Evolutionary conservation across 2,329 filamentous ascomycete genomes (phyloP).

Genomic region (Cadophora malorum): DNA sequence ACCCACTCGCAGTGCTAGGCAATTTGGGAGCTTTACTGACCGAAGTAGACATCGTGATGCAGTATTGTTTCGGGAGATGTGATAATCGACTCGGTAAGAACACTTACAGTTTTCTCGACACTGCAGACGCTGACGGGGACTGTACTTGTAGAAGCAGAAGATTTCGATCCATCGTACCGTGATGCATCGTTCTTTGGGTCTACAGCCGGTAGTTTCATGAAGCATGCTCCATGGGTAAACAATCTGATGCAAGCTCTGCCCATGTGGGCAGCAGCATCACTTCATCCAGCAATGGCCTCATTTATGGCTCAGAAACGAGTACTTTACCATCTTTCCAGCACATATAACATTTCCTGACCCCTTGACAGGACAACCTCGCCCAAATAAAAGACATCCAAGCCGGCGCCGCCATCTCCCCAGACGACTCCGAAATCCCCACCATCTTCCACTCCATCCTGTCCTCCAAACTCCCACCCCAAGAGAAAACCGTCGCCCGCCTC

Average conservation of each 20-base stretch:
- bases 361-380: constrained; percentile 48
- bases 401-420: constrained; percentile 13
- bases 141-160: constrained; percentile 28
- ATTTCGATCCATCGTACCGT: constrained; percentile 36
- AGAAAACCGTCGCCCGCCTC: constrained; percentile 46
- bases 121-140: background rate
- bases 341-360: background rate
- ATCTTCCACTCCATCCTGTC: constrained; percentile 41
- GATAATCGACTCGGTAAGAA: constrained; percentile 26
- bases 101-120: background rate
- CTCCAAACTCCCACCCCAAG: constrained; percentile 44
- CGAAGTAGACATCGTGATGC: constrained; percentile 15
- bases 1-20: no score
- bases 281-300: constrained; percentile 25
- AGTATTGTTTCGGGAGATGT: constrained; percentile 34
- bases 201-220: constrained; percentile 28
- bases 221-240: constrained; percentile 31
- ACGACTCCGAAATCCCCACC: constrained; percentile 35
- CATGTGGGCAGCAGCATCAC: constrained; percentile 21
- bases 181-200: constrained; percentile 31
- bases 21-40: background rate
- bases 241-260: constrained; percentile 30
- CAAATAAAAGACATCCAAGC: constrained; percentile 38
- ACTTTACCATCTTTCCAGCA: background rate
- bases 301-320: constrained; percentile 29